Base-by-base conservation (phyloP, 106 monocot species). In the Agapanthus africanus region DNA sequence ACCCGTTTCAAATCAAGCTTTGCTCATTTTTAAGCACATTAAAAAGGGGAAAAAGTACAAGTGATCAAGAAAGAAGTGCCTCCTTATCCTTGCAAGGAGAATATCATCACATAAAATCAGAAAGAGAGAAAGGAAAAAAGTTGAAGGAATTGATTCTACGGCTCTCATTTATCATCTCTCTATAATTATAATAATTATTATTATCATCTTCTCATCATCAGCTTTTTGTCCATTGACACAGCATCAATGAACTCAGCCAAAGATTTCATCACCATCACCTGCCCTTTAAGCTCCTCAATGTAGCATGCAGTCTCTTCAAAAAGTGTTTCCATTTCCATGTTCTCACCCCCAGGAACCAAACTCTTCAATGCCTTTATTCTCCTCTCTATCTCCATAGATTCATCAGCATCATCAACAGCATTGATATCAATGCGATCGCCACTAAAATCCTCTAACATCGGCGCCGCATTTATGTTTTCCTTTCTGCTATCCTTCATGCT, bases 271-370 rank as follows among this genome's bases (percentile, higher is more conserved):
- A 67, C 65, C 40, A 42, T 40, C 41, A 89, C 82, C 71, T 82
- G 76, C 51, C 22, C 71, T 57, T 66, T 64, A 34, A 89, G 65
- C 8, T 79, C 79, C 59, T 77, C 73, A 54, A 89, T 82, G 61
- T 89, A 89, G 49, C 71, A 79, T 0, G 82, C 85, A 18, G 88
- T 82, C 74, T 85, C 85, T 54, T 85, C 77, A 44, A 89, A 74
- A 36, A 89, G 73, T 51, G 28, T 31, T 6, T 85, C 82, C 49
- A 79, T 37, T 14, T 32, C 74, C 76, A 85, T 59, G n/a, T 68
- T 76, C 60, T 89, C 82, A 6, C 82, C 85, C 2, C 85, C 82
- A 0, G 88, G 88, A 8, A 89, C 82, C 67, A 89, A 65, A 59
- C 61, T 79, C 69, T 75, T 78, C 18, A 85, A 77, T 7, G 72